Base-by-base conservation (phyloP, 108 stramenopile genomes). In the Cyclotella baltica region DNA sequence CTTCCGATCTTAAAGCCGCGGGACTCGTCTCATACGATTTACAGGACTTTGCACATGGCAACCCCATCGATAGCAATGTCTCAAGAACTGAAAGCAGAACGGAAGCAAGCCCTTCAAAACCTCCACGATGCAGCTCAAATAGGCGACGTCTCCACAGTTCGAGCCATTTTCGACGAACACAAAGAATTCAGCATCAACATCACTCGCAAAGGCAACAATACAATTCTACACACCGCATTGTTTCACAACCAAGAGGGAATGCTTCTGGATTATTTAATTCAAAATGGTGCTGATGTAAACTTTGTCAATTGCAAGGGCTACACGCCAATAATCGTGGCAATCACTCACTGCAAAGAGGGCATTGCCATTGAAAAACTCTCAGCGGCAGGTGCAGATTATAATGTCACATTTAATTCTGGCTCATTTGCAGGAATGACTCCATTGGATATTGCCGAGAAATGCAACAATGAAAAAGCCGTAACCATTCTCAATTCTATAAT, bases 241-340 rank as follows among this genome's bases (percentile, higher is more conserved):
- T 70, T 46, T 71, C 76, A 77, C 59, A 77, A 69, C 35, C 76
- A 77, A 62, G 68, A 77, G 58, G 76, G 76, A 4, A 29, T 51
- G 15, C 33, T 77, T 36, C 40, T 77, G 15, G 76, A 77, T 77
- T 77, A 71, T 62, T 36, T 77, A 0, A 62, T 77, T 46, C 51
- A 46, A 20, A 62, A 36, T 3, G 76, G 76, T 36, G 69, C 70
- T 22, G 47, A 71, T 71, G 76, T 77, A 0, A 77, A 71, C 34
- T 2, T 20, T 19, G 22, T 34, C 2, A 77, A 77, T 63, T 57
- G 66, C 8, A 77, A 77, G 59, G 76, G 76, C 0, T 70, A 36
- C 66, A 62, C 40, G 5, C 69, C 69, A 29, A 11, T 77, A 10
- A 40, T 62, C 3, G 35, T 70, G 37, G 40, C 76, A 8, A 58